These are phyloP conservation scores for Picea sitchensis DNA, from an alignment of 75 land plant genomes.

Conservation along the genomic window DNA sequence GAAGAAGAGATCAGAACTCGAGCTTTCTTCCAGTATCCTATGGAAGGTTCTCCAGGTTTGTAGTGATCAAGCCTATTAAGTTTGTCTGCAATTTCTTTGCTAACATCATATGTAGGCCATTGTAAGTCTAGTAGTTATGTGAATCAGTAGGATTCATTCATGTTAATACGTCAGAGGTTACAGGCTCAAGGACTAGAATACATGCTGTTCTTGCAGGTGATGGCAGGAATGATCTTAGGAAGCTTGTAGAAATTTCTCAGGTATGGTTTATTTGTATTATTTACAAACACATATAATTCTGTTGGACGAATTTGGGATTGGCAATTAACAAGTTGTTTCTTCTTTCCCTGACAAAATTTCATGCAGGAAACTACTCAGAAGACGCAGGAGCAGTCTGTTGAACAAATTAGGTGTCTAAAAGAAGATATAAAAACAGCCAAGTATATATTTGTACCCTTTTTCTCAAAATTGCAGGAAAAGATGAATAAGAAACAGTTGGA, in stretches of 20 bases:
- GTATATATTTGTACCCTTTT: conserved; percentile 20
- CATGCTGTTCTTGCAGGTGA: conserved; percentile 32
- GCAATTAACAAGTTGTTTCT: no score
- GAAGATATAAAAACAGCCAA: conserved; percentile 58
- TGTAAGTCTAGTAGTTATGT: not conserved
- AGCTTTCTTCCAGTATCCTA: conserved; percentile 17
- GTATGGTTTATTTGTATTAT: conserved; percentile 17
- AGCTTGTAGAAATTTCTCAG: conserved; percentile 57
- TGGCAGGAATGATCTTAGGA: conserved; percentile 44
- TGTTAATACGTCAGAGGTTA: not conserved
- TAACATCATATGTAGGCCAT: not conserved
- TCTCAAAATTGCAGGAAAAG: no score
- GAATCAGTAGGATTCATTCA: not conserved
- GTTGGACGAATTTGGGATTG: not conserved
- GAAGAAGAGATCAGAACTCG: conserved; percentile 73
- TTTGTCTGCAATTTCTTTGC: not conserved
- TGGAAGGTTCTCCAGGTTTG: conserved; percentile 33
- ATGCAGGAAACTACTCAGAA: conserved; percentile 53
- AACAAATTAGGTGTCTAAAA: conserved; percentile 58
- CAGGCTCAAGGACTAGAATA: not conserved
- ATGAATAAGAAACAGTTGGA: no score
- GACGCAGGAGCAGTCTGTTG: conserved; percentile 44
- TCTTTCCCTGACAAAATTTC: not conserved
- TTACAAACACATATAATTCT: no score
- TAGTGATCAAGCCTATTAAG: not conserved